These are phyloP conservation scores for Colletotrichum falcatum DNA, from an alignment of 2,329 filamentous ascomycete species.

Conservation along the genomic window DNA sequence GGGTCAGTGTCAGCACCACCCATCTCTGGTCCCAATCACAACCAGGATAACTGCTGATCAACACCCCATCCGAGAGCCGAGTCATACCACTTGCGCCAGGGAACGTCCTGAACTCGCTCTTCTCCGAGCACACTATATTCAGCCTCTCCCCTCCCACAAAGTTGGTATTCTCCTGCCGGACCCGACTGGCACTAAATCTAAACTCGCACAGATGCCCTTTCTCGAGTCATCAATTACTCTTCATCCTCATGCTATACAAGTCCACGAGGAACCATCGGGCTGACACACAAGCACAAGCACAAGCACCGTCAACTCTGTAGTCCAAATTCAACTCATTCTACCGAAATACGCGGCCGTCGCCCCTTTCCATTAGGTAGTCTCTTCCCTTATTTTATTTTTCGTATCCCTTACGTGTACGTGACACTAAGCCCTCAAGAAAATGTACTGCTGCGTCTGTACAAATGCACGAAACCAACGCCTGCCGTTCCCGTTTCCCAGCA, in stretches of 20 bases:
- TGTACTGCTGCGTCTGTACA: constrained; percentile 13
- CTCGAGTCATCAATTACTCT: neutral
- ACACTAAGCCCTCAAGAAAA: constrained; percentile 15
- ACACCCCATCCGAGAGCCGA: constrained; percentile 35
- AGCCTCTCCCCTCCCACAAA: too few relatives aligned
- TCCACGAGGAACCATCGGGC: constrained; percentile 8
- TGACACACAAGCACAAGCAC: constrained; percentile 13
- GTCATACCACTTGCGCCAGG: constrained; percentile 17
- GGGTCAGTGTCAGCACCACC: neutral
- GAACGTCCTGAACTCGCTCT: neutral
- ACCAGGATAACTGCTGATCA: constrained; percentile 31
- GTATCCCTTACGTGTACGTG: constrained; percentile 25
- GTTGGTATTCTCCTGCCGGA: too few relatives aligned
- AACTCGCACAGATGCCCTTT: constrained; percentile 8
- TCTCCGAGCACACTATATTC: too few relatives aligned
- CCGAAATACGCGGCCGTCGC: constrained; percentile 14
- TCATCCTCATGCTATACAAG: constrained; percentile 3
- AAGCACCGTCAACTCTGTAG: constrained; percentile 10
- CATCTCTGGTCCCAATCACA: constrained; percentile 20
- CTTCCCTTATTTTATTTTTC: constrained; percentile 28
- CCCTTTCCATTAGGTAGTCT: constrained; percentile 25
- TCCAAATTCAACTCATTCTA: constrained; percentile 18
- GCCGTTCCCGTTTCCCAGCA: constrained; percentile 4
- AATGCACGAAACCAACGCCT: constrained; percentile 28
- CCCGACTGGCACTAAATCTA: neutral